Evolutionary conservation across 1,139 yeast species (phyloP).

Genomic region (Groenewaldozyma sp.): DNA sequence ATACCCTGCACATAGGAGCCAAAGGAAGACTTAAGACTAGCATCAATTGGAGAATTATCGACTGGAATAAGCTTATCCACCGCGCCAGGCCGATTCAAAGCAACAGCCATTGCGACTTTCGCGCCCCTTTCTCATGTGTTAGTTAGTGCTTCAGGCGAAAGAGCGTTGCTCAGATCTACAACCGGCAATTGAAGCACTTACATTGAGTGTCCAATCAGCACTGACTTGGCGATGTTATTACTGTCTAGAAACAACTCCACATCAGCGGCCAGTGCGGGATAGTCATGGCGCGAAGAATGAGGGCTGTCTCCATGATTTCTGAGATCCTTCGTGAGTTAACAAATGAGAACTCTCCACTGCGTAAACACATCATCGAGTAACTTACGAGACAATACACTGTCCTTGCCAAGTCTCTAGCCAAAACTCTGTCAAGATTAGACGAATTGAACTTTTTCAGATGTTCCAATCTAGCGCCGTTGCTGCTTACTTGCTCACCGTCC

Average conservation of each 20-base stretch:
- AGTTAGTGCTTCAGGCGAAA: too few species aligned
- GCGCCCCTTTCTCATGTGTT: slow-evolving; percentile 59
- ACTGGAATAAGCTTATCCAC: slow-evolving; percentile 64
- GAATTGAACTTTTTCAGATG: neutral
- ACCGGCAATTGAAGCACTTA: too few species aligned
- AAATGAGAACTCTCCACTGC: neutral
- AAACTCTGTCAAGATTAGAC: slow-evolving; percentile 11
- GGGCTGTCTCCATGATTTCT: slow-evolving; percentile 94
- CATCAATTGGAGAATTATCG: slow-evolving; percentile 81
- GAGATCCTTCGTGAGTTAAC: slow-evolving; percentile 39
- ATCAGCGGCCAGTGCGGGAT: slow-evolving; percentile 76
- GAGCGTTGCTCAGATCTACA: too few species aligned
- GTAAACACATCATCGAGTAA: neutral
- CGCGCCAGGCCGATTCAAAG: slow-evolving; percentile 57
- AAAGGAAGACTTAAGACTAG: slow-evolving; percentile 51
- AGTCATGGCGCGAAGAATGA: slow-evolving; percentile 58
- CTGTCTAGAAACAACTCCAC: slow-evolving; percentile 58
- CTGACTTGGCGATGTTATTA: slow-evolving; percentile 42
- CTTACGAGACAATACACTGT: slow-evolving; percentile 45
- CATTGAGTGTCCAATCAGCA: slow-evolving; percentile 90
- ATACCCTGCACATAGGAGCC: slow-evolving; percentile 59
- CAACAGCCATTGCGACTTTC: slow-evolving; percentile 82
- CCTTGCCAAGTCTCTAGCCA: slow-evolving; percentile 31
- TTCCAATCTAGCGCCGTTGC: neutral
- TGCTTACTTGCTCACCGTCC: slow-evolving; percentile 53